Evolutionary conservation across 768 basidiomycete species (phyloP).

Genomic region (Mycena kentingensis): DNA sequence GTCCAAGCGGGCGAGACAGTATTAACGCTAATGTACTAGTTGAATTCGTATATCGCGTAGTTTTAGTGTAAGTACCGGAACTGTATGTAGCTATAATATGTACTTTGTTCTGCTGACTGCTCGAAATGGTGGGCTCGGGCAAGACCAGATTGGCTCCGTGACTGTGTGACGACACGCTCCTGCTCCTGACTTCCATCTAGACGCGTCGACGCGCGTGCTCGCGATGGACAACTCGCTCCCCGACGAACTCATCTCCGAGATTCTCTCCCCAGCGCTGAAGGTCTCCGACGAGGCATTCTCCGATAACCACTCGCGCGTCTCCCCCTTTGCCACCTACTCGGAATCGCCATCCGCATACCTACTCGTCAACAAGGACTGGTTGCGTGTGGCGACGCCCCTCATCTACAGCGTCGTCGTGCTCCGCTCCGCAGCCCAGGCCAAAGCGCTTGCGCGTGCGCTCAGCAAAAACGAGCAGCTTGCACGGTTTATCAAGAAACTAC

Average conservation of each 20-base stretch:
- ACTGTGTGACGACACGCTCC: too few species aligned
- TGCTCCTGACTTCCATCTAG: too few species aligned
- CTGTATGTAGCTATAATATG: too few species aligned
- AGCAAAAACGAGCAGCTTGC: slow-evolving; percentile 16
- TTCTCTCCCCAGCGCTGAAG: neutral
- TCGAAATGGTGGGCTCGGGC: too few species aligned
- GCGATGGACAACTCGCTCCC: slow-evolving; percentile 1
- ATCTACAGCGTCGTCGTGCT: slow-evolving; percentile 26
- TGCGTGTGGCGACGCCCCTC: slow-evolving; percentile 23
- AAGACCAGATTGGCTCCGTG: too few species aligned
- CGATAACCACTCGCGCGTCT: neutral
- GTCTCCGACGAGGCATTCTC: neutral
- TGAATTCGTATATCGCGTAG: too few species aligned
- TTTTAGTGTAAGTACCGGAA: too few species aligned
- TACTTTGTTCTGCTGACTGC: too few species aligned
- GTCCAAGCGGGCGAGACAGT: too few species aligned
- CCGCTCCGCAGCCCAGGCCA: slow-evolving; percentile 22
- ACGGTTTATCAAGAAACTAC: slow-evolving; percentile 26
- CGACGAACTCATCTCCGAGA: neutral
- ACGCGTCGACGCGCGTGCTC: too few species aligned
- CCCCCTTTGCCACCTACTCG: neutral
- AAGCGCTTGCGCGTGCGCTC: slow-evolving; percentile 20
- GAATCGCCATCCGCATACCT: neutral
- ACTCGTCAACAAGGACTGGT: neutral
- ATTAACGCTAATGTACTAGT: too few species aligned